These are phyloP conservation scores for Heimioporus sp. DNA, from an alignment of 768 basidiomycete species.

Conservation along the genomic window DNA sequence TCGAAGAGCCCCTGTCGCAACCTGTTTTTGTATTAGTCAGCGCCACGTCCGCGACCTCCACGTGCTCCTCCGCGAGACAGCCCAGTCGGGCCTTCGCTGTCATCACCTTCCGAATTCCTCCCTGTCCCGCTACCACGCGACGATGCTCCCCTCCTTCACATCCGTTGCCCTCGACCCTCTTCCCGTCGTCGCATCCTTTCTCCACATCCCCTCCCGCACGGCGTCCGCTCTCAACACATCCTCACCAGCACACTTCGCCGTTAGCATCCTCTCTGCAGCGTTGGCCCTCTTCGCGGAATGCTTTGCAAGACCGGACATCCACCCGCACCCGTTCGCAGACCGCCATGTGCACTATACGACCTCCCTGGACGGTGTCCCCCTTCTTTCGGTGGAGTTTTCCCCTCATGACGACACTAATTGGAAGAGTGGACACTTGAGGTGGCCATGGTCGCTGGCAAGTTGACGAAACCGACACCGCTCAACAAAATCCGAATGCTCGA, in stretches of 20 bases:
- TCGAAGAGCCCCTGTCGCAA: too few relatives aligned
- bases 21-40: too few relatives aligned
- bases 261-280: constrained; percentile 75
- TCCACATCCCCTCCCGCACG: constrained; percentile 89
- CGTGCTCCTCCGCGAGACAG: constrained; percentile 66
- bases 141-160: constrained; percentile 91
- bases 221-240: constrained; percentile 53
- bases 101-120: constrained; percentile 52
- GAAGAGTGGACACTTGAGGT: too few relatives aligned
- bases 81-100: constrained; percentile 88
- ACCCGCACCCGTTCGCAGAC: constrained; percentile 57
- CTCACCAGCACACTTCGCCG: constrained; percentile 58
- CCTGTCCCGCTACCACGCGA: constrained; percentile 64
- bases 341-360: constrained; percentile 36
- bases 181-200: constrained; percentile 85
- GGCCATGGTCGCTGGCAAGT: too few relatives aligned
- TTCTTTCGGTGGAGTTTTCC: too few relatives aligned
- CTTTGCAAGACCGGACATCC: constrained; percentile 73
- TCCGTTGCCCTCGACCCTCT: constrained; percentile 88
- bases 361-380: constrained; percentile 54
- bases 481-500: too few relatives aligned
- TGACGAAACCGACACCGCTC: too few relatives aligned
- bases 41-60: too few relatives aligned
- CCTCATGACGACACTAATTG: too few relatives aligned
- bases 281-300: constrained; percentile 61